A percentile compares a stretch with the other conserved stretches of the same genome.
Evolutionary conservation across 1,139 yeast genomes (phyloP).

Genomic region (Geotrichum fermentans): DNA sequence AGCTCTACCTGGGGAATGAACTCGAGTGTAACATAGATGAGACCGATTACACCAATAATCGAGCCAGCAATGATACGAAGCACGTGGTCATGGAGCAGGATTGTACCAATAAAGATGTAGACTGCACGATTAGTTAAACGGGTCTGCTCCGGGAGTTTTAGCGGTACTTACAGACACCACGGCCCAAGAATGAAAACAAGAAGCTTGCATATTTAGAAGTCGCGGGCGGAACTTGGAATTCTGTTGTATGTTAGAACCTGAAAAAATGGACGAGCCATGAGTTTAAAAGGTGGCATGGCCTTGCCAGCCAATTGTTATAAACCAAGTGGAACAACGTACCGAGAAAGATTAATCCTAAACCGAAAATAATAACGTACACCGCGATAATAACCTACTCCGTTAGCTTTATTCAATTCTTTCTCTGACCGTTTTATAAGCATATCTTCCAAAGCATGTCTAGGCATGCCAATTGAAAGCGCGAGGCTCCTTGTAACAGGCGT

Average conservation of each 20-base stretch:
- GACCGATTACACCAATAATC: constrained; percentile 54
- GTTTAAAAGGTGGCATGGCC: no score
- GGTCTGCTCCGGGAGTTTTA: neutral
- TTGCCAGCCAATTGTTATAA: no score
- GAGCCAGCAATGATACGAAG: constrained; percentile 54
- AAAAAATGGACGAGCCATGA: neutral
- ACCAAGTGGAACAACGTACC: constrained; percentile 46
- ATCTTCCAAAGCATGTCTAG: no score
- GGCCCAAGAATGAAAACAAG: constrained; percentile 74
- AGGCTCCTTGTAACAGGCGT: no score
- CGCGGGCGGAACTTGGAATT: constrained; percentile 49
- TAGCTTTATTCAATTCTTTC: no score
- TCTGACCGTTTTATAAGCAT: no score
- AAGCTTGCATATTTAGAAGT: constrained; percentile 73
- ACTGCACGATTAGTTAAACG: constrained; percentile 34
- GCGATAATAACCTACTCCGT: constrained; percentile 57
- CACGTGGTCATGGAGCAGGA: constrained; percentile 56
- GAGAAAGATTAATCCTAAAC: constrained; percentile 50
- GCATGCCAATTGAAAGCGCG: no score
- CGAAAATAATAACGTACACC: constrained; percentile 51
- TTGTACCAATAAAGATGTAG: constrained; percentile 61
- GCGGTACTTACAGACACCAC: constrained; percentile 60
- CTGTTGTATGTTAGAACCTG: constrained; percentile 25
- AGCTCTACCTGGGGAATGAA: constrained; percentile 65
- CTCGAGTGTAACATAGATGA: constrained; percentile 56